phyloP scores from a whole-genome alignment of 306 rosid species.

The Rosa rugosa region DNA sequence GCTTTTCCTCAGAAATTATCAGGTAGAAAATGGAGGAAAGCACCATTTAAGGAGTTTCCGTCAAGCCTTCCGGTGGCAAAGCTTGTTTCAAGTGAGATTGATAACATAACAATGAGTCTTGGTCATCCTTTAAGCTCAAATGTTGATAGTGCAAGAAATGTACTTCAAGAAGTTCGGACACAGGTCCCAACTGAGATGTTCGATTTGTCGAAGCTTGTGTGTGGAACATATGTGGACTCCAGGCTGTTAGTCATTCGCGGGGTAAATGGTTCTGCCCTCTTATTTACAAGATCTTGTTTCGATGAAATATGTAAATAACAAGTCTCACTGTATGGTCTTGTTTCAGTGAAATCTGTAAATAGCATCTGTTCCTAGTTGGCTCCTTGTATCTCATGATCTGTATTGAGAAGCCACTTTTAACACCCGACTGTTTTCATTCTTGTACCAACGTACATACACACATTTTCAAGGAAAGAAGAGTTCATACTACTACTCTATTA shows the following conservation, averaged over 20 bases:
- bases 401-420: too few relatives aligned
- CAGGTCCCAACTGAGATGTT: constrained; percentile 91
- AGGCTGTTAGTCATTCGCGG: constrained; percentile 80
- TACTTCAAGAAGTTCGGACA: constrained; percentile 65
- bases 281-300: constrained; percentile 80
- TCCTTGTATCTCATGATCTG: too few relatives aligned
- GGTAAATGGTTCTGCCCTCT: constrained; percentile 90
- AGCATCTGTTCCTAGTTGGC: background rate
- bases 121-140: constrained; percentile 55
- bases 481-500: too few relatives aligned
- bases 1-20: constrained; percentile 63
- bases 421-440: too few relatives aligned
- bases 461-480: too few relatives aligned
- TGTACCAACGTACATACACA: too few relatives aligned
- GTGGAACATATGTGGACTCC: constrained; percentile 92
- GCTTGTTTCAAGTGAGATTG: constrained; percentile 63
- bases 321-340: background rate
- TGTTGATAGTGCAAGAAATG: constrained; percentile 50
- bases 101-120: constrained; percentile 61
- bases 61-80: constrained; percentile 87
- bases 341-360: background rate
- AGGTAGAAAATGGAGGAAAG: constrained; percentile 75
- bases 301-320: constrained; percentile 37
- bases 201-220: constrained; percentile 84
- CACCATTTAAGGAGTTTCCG: constrained; percentile 86